Percentiles rank a stretch among this genome's conserved stretches.
These are phyloP conservation scores for Russula sp. DNA, from an alignment of 768 basidiomycete genomes.

Conservation along the genomic window DNA sequence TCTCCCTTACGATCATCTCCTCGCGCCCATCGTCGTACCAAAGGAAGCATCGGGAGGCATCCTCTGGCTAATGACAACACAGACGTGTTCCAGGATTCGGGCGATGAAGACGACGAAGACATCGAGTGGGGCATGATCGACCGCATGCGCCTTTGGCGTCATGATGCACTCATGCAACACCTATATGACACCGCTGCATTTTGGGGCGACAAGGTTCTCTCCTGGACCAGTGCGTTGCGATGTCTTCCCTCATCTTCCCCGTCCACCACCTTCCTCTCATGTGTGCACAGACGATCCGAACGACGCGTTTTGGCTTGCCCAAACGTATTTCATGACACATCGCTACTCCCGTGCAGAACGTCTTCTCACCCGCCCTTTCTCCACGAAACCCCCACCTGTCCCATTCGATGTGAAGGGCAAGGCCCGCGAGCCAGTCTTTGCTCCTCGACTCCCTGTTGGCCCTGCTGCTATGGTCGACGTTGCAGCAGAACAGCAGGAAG, in stretches of 20 bases:
- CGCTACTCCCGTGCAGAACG: conserved; percentile 93
- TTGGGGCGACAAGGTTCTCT: conserved; percentile 97
- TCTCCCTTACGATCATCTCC: conserved; percentile 69
- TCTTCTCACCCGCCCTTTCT: conserved; percentile 82
- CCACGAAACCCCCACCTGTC: conserved; percentile 40
- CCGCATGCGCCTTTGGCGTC: conserved; percentile 93
- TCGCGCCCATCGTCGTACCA: conserved; percentile 45
- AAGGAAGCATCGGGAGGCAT: conserved; percentile 45
- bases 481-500: conserved; percentile 54
- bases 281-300: conserved; percentile 72
- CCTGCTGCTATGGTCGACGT: conserved; percentile 66
- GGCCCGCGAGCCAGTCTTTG: conserved; percentile 28
- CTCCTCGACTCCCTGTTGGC: conserved; percentile 61
- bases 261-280: background rate
- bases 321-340: conserved; percentile 93
- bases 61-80: conserved; percentile 73
- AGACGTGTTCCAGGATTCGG: conserved; percentile 68
- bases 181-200: conserved; percentile 95
- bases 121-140: conserved; percentile 86
- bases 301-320: conserved; percentile 98
- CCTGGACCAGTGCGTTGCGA: conserved; percentile 74
- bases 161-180: conserved; percentile 98
- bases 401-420: conserved; percentile 49
- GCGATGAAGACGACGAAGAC: conserved; percentile 48
- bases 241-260: background rate